Evolutionary conservation across 352 stramenopile species (phyloP).

Genomic region (Globisporangium uncinulatum): DNA sequence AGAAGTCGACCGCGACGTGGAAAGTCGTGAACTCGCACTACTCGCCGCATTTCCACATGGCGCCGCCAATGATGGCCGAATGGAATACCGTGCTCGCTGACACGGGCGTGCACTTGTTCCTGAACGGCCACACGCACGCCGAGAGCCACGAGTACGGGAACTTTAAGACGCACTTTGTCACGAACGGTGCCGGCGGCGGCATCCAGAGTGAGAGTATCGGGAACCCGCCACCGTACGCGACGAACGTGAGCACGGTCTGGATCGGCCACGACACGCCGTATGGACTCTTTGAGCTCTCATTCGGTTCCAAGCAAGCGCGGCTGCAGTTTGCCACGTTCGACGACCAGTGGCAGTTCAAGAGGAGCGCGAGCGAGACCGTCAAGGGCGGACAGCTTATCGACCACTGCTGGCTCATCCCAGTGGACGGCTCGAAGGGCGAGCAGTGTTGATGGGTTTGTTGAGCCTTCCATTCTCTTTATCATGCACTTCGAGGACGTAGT

Average conservation of each 20-base stretch:
- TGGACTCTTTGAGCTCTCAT: conserved; percentile 69
- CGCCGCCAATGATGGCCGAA: conserved; percentile 54
- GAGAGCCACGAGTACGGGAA: conserved; percentile 61
- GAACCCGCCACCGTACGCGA: conserved; percentile 36
- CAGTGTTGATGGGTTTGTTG: conserved; percentile 13
- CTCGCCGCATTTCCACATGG: conserved; percentile 70
- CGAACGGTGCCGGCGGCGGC: conserved; percentile 60
- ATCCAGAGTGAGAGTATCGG: conserved; percentile 74
- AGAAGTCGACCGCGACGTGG: conserved; percentile 50
- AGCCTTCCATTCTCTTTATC: background rate
- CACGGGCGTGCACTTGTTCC: conserved; percentile 46
- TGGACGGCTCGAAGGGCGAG: conserved; percentile 46
- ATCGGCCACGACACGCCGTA: conserved; percentile 51
- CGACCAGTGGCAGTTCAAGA: conserved; percentile 49
- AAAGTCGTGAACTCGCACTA: conserved; percentile 79
- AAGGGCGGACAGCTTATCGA: conserved; percentile 38
- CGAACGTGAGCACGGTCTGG: conserved; percentile 43
- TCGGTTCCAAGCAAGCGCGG: conserved; percentile 44
- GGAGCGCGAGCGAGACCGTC: conserved; percentile 28
- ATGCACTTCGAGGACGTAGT: too few species aligned
- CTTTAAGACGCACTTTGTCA: conserved; percentile 75
- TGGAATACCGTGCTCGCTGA: conserved; percentile 49
- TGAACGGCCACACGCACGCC: conserved; percentile 74
- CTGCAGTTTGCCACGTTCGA: conserved; percentile 70
- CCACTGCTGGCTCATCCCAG: conserved; percentile 69